Evolutionary conservation across 2,329 filamentous ascomycete species (phyloP).

Genomic region (Pseudocercospora fijiensis): DNA sequence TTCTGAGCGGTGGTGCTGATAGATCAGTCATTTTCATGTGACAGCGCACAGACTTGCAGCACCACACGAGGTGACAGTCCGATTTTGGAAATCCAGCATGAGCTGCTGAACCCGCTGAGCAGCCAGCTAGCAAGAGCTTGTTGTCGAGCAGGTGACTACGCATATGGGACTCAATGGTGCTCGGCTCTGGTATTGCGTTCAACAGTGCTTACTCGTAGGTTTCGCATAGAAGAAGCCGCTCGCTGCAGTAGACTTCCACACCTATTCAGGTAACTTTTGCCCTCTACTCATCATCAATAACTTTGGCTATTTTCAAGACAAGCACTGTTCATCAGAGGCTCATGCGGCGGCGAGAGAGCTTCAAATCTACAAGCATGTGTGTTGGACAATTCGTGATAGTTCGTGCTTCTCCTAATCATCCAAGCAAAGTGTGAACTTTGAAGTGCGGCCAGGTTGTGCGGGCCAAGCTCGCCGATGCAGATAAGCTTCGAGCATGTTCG

Average conservation of each 20-base stretch:
- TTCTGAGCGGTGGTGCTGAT: no score
- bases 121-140: background rate
- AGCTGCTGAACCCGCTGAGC: background rate
- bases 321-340: background rate
- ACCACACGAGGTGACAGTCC: background rate
- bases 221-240: background rate
- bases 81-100: background rate
- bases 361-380: background rate
- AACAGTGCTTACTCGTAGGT: background rate
- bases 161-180: no score
- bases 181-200: background rate
- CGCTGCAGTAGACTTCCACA: background rate
- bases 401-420: background rate
- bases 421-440: background rate
- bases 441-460: background rate
- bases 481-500: conserved; percentile 2
- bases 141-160: background rate
- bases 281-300: background rate
- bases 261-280: background rate
- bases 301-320: background rate
- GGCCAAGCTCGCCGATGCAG: background rate
- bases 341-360: background rate
- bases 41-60: background rate
- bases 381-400: background rate
- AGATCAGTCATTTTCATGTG: background rate